A percentile compares a stretch with the other conserved stretches of the same genome.
These are phyloP conservation scores for Puccinia coronata DNA, from an alignment of 1,284 basidiomycete genomes.

Conservation along the genomic window DNA sequence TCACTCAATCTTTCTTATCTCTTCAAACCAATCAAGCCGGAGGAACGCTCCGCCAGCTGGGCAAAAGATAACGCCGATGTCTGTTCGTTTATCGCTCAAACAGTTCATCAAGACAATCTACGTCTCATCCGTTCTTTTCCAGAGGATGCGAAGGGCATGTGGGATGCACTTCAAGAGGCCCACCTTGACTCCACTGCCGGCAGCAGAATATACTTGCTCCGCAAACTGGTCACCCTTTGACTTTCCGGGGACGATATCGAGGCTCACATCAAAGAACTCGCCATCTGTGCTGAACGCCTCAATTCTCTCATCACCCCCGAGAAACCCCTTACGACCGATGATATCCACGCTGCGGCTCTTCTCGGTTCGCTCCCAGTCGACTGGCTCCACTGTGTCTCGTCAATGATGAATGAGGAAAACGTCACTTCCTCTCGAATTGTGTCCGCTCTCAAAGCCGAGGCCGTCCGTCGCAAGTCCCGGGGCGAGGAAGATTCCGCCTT, in stretches of 20 bases:
- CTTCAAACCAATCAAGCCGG: no score
- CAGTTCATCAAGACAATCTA: no score
- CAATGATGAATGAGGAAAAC: neutral
- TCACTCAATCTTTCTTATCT: no score
- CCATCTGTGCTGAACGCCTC: no score
- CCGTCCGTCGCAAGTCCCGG: neutral
- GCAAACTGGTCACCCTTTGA: neutral
- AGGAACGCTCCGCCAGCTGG: no score
- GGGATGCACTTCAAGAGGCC: neutral
- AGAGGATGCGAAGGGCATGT: neutral
- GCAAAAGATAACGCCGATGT: no score
- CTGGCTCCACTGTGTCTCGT: conserved; percentile 25
- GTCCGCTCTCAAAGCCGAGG: neutral
- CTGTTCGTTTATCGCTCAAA: no score
- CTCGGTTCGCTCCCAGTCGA: neutral
- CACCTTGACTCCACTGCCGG: neutral
- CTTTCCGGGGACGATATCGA: no score
- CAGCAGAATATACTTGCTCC: neutral
- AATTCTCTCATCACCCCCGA: no score
- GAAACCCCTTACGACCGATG: no score
- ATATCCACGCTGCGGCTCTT: neutral
- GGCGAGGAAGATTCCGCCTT: neutral
- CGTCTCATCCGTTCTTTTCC: no score
- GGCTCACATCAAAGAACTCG: no score
- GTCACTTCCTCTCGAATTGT: neutral